Percentiles rank a stretch among this genome's conserved stretches.
Conservation (phyloP, 1,284 basidiomycete genomes). For the Cutaneotrichosporon sp. region DNA sequence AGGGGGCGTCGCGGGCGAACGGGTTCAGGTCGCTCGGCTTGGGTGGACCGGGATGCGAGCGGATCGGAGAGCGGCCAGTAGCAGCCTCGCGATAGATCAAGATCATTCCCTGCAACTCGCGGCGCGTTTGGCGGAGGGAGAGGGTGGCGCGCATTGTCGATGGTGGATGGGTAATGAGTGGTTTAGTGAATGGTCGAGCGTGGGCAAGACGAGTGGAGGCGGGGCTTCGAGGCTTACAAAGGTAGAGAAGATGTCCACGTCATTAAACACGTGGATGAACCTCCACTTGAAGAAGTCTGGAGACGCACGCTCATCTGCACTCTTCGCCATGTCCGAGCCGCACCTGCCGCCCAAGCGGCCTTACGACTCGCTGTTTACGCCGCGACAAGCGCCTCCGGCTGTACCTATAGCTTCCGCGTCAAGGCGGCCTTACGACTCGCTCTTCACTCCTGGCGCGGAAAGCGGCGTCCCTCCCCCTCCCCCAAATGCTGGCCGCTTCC, state of each 20-base stretch:
- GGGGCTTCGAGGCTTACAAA: not conserved
- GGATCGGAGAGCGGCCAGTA: not conserved
- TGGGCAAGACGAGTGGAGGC: slow-evolving; percentile 18
- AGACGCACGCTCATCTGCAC: not conserved
- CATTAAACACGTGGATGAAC: not conserved
- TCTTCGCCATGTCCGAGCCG: not conserved
- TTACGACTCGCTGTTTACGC: not conserved
- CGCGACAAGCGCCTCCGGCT: not conserved
- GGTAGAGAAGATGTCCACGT: not conserved
- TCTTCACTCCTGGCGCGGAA: not conserved
- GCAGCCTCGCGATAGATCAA: not conserved
- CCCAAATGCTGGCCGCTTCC: not conserved
- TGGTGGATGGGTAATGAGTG: not conserved
- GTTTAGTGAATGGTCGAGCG: slow-evolving; percentile 3
- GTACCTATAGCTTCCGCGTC: no score
- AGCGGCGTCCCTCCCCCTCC: not conserved
- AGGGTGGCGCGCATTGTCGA: not conserved
- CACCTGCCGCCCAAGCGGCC: not conserved
- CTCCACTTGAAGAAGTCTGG: not conserved
- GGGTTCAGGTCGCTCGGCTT: not conserved
- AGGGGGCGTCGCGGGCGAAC: not conserved
- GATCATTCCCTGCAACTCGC: not conserved
- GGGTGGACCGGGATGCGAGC: slow-evolving; percentile 1
- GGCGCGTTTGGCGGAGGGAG: not conserved
- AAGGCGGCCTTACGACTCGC: not conserved